These are phyloP conservation scores for Fusarium sp. DNA, from an alignment of 2,329 filamentous ascomycete species.

Conservation along the genomic window DNA sequence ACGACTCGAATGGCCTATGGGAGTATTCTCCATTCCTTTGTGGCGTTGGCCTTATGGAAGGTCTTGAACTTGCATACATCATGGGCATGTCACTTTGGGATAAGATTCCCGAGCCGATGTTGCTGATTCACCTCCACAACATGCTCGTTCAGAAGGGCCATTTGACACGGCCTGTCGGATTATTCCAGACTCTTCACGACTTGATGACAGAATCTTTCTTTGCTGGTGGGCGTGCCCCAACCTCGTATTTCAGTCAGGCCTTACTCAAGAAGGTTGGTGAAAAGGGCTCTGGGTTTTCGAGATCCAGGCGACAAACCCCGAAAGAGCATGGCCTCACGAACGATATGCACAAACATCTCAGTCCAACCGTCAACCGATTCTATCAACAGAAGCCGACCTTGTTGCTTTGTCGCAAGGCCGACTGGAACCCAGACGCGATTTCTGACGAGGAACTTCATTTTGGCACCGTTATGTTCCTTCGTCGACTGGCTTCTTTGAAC, in stretches of 20 bases:
- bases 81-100: conserved; percentile 53
- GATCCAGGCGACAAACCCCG: neutral
- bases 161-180: conserved; percentile 46
- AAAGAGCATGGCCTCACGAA: neutral
- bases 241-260: conserved; percentile 12
- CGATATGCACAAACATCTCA: neutral
- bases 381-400: conserved; percentile 51
- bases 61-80: conserved; percentile 52
- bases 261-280: neutral
- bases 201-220: conserved; percentile 27
- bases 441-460: conserved; percentile 46
- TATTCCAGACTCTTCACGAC: conserved; percentile 45
- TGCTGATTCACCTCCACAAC: conserved; percentile 59
- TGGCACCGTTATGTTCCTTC: conserved; percentile 36
- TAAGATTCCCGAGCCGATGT: conserved; percentile 49
- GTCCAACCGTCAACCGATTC: conserved; percentile 33
- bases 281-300: neutral
- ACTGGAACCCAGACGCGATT: conserved; percentile 51
- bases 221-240: conserved; percentile 12
- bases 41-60: conserved; percentile 57
- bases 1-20: conserved; percentile 57
- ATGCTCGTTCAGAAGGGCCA: conserved; percentile 56
- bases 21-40: conserved; percentile 61
- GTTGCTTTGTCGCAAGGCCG: conserved; percentile 42
- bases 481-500: conserved; percentile 45